Base-by-base conservation (phyloP, 2,329 filamentous ascomycete genomes). In the Byssochlamys sp. region DNA sequence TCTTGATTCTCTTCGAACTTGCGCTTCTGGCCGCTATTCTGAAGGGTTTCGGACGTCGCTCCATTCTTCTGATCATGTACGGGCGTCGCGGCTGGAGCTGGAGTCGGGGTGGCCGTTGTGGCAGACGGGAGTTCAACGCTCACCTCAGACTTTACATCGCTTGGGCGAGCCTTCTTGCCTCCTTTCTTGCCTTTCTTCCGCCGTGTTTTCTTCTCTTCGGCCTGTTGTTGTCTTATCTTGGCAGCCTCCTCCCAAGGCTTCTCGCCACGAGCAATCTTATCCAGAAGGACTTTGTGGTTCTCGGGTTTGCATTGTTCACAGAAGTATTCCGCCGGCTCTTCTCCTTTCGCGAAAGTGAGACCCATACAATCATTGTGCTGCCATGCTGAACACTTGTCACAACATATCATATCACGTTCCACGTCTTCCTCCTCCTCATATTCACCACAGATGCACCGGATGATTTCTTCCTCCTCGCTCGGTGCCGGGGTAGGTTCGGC, bases 361-460 rank as follows among this genome's bases (percentile, higher is more conserved):
- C 90, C 90, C 79, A 99, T 90, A 71, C 94, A 99, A 62, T 95
- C 87, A 68, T 96, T 96, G 75, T 99, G 94, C 75, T 99, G 94
- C 94, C 94, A 99, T 49, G 88, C 92, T 53, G 84, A 85, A 74
- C 94, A 99, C 52, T 83, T 84, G 73, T 99, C 94, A 77, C 94
- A 99, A 60, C 89, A 90, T 67, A 99, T 96, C 91, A 95, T 97
- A 55, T 91, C 86, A 66, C 94, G 87, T 63, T 88, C 89, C 12
- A 89, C 86, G 65, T 95, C 89, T 64, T 92, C 89, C 59, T 91
- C 88, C 63, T 91, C 88, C 65, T 89, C 88, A 51, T 89, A 89
- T 59, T 90, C 87, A 64, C 94, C 92, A 69, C 92, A 99, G 54
- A 96, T 88, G 73, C 92, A 99, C 64, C 92, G 88, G 62, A 97